These are phyloP conservation scores for Immersiporthe knoxdaviesiana DNA, from an alignment of 2,329 filamentous ascomycete genomes.

Conservation along the genomic window DNA sequence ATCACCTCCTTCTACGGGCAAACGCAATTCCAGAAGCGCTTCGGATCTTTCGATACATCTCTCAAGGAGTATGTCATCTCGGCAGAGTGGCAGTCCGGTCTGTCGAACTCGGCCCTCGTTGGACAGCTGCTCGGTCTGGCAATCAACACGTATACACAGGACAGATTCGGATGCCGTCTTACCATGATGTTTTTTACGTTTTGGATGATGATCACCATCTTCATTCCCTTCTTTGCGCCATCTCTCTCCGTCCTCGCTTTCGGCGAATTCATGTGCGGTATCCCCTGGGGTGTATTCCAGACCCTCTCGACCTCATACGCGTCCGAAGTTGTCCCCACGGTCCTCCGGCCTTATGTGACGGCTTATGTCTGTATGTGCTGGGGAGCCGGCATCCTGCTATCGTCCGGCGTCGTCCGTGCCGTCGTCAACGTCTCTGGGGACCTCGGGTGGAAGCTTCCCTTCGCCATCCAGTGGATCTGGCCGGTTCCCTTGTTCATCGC, in stretches of 20 bases:
- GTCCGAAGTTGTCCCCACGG: constrained; percentile 40
- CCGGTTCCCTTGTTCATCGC: constrained; percentile 40
- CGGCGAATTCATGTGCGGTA: constrained; percentile 43
- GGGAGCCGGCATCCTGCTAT: constrained; percentile 45
- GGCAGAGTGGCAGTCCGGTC: constrained; percentile 50
- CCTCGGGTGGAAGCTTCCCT: constrained; percentile 43
- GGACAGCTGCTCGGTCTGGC: constrained; percentile 50
- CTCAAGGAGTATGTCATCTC: constrained; percentile 44
- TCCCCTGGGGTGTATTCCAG: constrained; percentile 44
- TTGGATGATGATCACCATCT: constrained; percentile 42
- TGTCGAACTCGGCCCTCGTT: constrained; percentile 47
- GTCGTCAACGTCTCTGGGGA: constrained; percentile 37
- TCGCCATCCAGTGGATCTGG: constrained; percentile 46
- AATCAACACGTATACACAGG: constrained; percentile 46
- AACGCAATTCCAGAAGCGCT: constrained; percentile 37
- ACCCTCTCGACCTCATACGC: constrained; percentile 44
- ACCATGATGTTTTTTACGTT: constrained; percentile 44
- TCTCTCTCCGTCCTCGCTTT: constrained; percentile 40
- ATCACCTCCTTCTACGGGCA: constrained; percentile 40
- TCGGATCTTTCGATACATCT: constrained; percentile 33
- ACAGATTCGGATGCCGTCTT: constrained; percentile 42
- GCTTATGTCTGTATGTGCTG: constrained; percentile 46
- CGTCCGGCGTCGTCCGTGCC: constrained; percentile 39
- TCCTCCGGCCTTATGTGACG: constrained; percentile 42
- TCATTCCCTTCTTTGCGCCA: constrained; percentile 42